A percentile compares a stretch with the other conserved stretches of the same genome.
These are phyloP conservation scores for Populus ilicifolia DNA, from an alignment of 345 rosid species.

Conservation along the genomic window DNA sequence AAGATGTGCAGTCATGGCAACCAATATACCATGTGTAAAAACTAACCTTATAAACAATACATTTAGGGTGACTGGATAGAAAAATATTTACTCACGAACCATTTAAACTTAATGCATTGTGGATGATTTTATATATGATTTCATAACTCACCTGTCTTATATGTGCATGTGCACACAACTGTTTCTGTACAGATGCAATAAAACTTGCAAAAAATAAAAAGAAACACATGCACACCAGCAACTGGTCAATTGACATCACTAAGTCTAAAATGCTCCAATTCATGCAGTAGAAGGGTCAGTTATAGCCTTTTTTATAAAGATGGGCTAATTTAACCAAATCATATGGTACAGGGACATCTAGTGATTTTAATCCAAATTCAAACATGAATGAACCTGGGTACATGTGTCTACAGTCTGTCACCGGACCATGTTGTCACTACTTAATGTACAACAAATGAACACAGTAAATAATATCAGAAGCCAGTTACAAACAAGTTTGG, in stretches of 20 bases:
- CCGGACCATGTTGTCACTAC: not conserved
- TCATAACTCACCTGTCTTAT: no score
- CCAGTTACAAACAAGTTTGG: conserved; percentile 2
- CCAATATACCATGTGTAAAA: no score
- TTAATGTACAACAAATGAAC: not conserved
- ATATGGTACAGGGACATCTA: not conserved
- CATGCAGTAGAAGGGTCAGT: not conserved
- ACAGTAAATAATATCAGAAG: not conserved
- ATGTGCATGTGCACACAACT: no score
- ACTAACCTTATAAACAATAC: not conserved
- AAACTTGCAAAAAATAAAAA: no score
- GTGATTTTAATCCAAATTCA: not conserved
- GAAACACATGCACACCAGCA: no score
- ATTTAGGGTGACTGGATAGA: not conserved
- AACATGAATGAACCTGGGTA: not conserved
- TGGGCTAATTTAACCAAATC: not conserved
- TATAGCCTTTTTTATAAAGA: not conserved
- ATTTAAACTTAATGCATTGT: not conserved
- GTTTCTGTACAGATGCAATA: no score
- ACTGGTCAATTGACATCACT: not conserved
- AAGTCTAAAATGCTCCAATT: not conserved
- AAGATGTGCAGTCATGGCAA: no score
- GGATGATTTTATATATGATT: no score
- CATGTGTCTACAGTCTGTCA: no score
- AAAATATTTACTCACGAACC: not conserved